Evolutionary conservation across 75 land plant genomes (phyloP), one percentile per base, ranked within the genome.

Genomic region (Picea sitchensis): DNA sequence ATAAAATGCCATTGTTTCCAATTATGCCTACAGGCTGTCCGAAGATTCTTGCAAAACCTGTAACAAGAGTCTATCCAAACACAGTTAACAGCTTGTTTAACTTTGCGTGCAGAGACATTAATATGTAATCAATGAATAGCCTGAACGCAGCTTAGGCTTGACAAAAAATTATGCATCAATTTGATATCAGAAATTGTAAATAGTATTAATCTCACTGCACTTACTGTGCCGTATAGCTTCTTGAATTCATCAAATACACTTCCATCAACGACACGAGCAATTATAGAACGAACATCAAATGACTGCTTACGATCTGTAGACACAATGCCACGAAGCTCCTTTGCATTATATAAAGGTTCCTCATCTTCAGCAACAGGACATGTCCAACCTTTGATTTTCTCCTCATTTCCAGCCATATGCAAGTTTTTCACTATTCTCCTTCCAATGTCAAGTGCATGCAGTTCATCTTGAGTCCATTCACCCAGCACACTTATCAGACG

Each of bases 211-310:
- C 56, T 75, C 26, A 78, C 76, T 69, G 72, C 58, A 78, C 95
- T 91, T 83, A 98, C 99, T 83, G 96, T 88, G 69, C 99, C 99
- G 89, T 98, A 98, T 26, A 98, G 67, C 87, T 95, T 93, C 88
- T 98, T 98, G 87, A 98, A 98, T 81, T 98, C 99, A 77, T 98
- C 94, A 87, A 98, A 98, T 76, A 91, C 96, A 80, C 99, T 98
- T 72, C 98, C 98, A 88, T 98, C 99, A 54, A 95, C 99, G 75
- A 95, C 88, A 56, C 96, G 98, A 81, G 96, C 90, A 85, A 98
- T 95, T 14, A 98, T 88, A 78, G 98, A 95, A 38, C 96, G 85
- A 23, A 95, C 77, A 79, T 98, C 99, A 88, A 91, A 91, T 2
- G 87, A 80, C 77, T 93, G 92, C 77, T 91, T 94, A 12, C 68